Evolutionary conservation across 441 rosid species (phyloP).

Genomic region (Arabidopsis hybrid): DNA sequence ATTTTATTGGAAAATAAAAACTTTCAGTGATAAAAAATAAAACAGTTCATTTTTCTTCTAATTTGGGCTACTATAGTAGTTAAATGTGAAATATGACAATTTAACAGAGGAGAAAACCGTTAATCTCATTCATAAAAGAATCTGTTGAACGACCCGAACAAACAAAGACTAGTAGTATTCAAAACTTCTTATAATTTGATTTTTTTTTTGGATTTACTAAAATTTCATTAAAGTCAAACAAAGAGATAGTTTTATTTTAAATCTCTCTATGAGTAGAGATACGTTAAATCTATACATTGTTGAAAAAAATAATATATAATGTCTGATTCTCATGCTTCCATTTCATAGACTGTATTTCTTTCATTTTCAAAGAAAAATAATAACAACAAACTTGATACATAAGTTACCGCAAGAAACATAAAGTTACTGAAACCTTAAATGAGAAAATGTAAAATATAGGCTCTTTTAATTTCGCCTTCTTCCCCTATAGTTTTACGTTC

Average conservation of each 20-base stretch:
- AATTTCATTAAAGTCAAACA: too few species aligned
- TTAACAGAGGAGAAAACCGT: background rate
- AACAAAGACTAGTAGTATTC: background rate
- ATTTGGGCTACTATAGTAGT: background rate
- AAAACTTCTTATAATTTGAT: background rate
- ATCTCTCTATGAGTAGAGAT: background rate
- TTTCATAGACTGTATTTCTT: too few species aligned
- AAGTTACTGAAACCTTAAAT: too few species aligned
- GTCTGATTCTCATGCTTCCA: background rate
- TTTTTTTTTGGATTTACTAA: background rate
- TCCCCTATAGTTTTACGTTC: too few species aligned
- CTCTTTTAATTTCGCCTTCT: too few species aligned
- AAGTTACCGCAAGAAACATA: too few species aligned
- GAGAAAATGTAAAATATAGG: too few species aligned
- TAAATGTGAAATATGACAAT: background rate
- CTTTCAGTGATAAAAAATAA: background rate
- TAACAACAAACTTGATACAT: too few species aligned
- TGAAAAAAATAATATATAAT: background rate
- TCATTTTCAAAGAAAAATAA: too few species aligned
- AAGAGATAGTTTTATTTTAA: background rate
- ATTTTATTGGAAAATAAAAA: background rate
- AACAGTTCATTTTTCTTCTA: constrained; percentile 9
- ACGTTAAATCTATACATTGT: background rate
- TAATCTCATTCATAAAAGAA: background rate
- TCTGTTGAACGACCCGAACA: background rate